phyloP scores from a whole-genome alignment of 31 red algal species.

The Odonthalia washingtoniensis region DNA sequence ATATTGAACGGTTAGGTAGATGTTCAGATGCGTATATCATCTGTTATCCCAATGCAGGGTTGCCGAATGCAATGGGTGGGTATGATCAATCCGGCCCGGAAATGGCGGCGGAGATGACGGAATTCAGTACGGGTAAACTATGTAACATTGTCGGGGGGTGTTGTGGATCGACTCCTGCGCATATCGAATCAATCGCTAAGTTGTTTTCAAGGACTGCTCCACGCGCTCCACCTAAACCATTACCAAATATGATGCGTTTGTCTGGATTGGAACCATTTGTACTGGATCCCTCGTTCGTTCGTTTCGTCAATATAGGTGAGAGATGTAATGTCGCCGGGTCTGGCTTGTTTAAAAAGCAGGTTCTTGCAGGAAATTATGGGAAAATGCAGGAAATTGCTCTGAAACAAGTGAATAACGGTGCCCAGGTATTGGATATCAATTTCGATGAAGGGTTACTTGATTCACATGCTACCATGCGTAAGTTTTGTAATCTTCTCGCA shows the following conservation, averaged over 20 bases:
- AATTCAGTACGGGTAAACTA: conserved; percentile 65
- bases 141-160: conserved; percentile 92
- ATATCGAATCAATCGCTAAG: conserved; percentile 75
- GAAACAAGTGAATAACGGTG: conserved; percentile 92
- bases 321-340: conserved; percentile 92
- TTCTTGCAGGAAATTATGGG: conserved; percentile 87
- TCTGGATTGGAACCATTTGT: conserved; percentile 83
- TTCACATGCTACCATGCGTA: conserved; percentile 81
- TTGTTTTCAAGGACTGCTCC: conserved; percentile 50
- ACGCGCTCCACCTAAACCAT: conserved; percentile 60
- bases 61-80: conserved; percentile 94
- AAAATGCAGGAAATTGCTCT: conserved; percentile 94
- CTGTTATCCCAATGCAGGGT: conserved; percentile 88
- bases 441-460: conserved; percentile 94
- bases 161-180: conserved; percentile 82
- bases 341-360: conserved; percentile 88
- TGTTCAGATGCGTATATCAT: conserved; percentile 93
- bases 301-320: conserved; percentile 94
- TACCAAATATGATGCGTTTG: conserved; percentile 72
- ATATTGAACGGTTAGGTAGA: conserved; percentile 81
- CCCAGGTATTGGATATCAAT: conserved; percentile 90
- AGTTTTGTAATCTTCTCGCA: conserved; percentile 89
- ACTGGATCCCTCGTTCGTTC: conserved; percentile 76
- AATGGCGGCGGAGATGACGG: conserved; percentile 68
- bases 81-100: conserved; percentile 88